Evolutionary conservation across 768 basidiomycete genomes (phyloP), one percentile per base, ranked within the genome.

Genomic region (Boletus eberwhitei): DNA sequence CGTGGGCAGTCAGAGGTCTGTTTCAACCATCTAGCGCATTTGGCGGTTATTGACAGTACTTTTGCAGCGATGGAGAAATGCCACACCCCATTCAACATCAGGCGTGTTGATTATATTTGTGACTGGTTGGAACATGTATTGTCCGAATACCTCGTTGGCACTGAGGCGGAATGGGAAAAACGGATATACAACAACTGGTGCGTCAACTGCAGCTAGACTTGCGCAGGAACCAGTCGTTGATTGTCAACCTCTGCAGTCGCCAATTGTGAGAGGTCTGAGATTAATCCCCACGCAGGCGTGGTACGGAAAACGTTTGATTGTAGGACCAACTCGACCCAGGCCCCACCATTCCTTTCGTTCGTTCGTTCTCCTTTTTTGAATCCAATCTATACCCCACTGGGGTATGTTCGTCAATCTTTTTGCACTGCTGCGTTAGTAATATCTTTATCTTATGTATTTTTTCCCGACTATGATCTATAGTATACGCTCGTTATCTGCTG

Each of bases 1-100:
- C 69, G 7, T 75, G 74, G 62, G 77, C 74, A 12, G 74, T 78
- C 17, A 67, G 73, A 54, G 70, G 79, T 78, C 52, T 44, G 61
- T 67, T 45, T 47, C 45, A n/a, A 26, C 34, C 21, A 22, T 40
- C 41, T 34, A 24, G 26, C 9, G 9, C 17, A 3, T 43, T 29
- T 12, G 13, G 40, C 19, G 17, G 31, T 14, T 4, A 11, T 12
- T 60, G 22, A 64, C 32, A 16, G 22, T 42, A n/a, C 8, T 19
- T 43, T 53, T 22, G 31, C 53, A 81, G 80, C 66, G 4, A 76
- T 82, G 73, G 79, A 82, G 53, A 72, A 69, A 45, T 77, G 75
- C 24, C 76, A 79, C 31, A 63, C 75, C 6, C 74, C 74, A 5
- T 81, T 79, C 54, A 69, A 71, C 6, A 71, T 77, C 50, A 58